phyloP scores from a whole-genome alignment of 108 stramenopile genomes.

The Nannochloropsis granulata region DNA sequence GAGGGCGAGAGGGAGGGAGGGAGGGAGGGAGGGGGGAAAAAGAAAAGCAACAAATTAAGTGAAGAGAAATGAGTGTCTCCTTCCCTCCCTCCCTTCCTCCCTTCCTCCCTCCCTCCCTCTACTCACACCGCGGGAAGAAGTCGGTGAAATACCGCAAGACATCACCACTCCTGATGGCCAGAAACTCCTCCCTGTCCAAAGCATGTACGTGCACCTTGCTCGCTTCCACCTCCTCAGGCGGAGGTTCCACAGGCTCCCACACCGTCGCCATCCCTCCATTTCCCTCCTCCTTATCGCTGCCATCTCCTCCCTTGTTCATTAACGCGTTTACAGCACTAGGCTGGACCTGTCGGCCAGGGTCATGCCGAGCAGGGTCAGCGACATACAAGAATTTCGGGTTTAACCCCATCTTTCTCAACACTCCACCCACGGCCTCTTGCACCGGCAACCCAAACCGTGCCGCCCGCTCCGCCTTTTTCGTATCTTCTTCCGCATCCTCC shows the following conservation, averaged over 20 bases:
- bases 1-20: too few species aligned
- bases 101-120: neutral
- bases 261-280: neutral
- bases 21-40: too few species aligned
- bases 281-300: neutral
- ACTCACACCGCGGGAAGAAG: neutral
- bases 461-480: neutral
- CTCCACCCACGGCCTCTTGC: neutral
- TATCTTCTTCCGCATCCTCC: neutral
- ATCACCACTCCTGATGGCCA: neutral
- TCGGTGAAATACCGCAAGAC: neutral
- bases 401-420: neutral
- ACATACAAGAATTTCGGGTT: neutral
- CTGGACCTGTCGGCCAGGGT: neutral
- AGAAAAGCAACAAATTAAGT: too few species aligned
- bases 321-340: neutral
- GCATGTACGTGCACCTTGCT: neutral
- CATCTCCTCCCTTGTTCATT: neutral
- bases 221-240: neutral
- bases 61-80: too few species aligned
- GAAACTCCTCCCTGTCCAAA: neutral
- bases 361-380: neutral
- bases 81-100: neutral
- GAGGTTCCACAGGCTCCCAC: neutral
- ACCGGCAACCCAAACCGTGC: neutral